Base-by-base conservation (phyloP, 1,284 basidiomycete genomes). In the Rhodotorula sp. region DNA sequence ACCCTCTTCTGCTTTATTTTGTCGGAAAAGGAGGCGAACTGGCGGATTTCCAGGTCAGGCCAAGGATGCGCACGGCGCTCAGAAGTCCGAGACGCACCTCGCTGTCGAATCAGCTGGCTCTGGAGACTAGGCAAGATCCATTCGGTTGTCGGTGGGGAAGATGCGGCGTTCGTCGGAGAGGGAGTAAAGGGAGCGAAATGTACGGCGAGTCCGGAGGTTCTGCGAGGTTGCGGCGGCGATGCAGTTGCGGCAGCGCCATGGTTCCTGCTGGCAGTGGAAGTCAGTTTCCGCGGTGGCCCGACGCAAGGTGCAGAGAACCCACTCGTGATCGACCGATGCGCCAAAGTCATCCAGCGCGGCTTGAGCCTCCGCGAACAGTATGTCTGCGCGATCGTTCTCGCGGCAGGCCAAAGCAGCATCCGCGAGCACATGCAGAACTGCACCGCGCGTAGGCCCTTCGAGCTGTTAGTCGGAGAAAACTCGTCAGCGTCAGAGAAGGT, bases 101-200 rank as follows among this genome's bases (percentile, higher is more conserved):
- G 89, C 79, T 90, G 88, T 26, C 88, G 85, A 29, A 95, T 81
- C 23, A 94, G 84, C 15, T 86, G 82, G 2, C 88, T 88, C 15
- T 91, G 82, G 5, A 91, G 80, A 7, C 85, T 83, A 0, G 92
- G 90, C 15, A 88, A 85, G n/a, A 92, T 80, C 12, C 87, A 82
- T 61, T 91, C 90, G 51, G 78, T 70, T 21, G 67, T 70, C 8
- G 61, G 26, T 15, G 54, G 14, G 26, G 54, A 16, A 31, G 81
- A 80, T 15, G 79, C 84, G 59, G 86, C 48, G 29, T 83, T 83
- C 31, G 84, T 86, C 69, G n/a, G 73, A 39, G 71, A 61, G 18
- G 69, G 46, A 71, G 71, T 76, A 70, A 46, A 34, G 8, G 49
- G 39, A 5, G 67, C 57, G 26, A 68, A 68, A 57, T 64, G 62